Conservation (phyloP, 2,329 filamentous ascomycete genomes). For the Aspergillus sp. region DNA sequence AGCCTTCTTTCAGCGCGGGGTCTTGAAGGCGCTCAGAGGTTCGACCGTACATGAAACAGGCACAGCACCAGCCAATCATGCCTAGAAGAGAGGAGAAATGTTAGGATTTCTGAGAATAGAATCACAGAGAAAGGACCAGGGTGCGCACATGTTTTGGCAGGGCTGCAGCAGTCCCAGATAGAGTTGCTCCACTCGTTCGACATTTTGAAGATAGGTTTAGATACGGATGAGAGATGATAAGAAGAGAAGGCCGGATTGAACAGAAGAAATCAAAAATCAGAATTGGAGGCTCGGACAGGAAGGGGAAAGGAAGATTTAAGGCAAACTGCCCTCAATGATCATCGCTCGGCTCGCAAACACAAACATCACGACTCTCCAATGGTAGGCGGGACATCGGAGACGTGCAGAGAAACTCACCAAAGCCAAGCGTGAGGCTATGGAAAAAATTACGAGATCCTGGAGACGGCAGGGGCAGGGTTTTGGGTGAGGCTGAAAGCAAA, state of each 20-base stretch:
- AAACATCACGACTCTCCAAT: not conserved
- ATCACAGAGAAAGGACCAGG: not conserved
- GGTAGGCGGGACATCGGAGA: not conserved
- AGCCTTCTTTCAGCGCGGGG: constrained; percentile 26
- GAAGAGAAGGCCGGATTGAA: not conserved
- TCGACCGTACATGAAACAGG: constrained; percentile 34
- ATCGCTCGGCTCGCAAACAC: not conserved
- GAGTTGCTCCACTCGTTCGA: constrained; percentile 29
- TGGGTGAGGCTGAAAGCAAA: constrained; percentile 6
- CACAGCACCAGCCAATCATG: constrained; percentile 26
- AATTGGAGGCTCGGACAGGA: not conserved
- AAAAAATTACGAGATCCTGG: not conserved
- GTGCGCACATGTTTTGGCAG: constrained; percentile 30
- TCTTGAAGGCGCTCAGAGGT: constrained; percentile 32
- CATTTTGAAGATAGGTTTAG: not conserved
- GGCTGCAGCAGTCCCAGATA: constrained; percentile 35
- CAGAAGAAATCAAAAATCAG: not conserved
- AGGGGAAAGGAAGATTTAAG: not conserved
- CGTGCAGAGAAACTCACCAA: not conserved
- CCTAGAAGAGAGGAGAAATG: constrained; percentile 16
- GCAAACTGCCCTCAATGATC: not conserved
- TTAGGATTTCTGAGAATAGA: not conserved
- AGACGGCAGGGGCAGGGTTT: too few species aligned
- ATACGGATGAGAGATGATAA: not conserved
- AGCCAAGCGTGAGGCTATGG: constrained; percentile 1